Conservation (phyloP, 257 asterid species). For the Solanum neorickii region DNA sequence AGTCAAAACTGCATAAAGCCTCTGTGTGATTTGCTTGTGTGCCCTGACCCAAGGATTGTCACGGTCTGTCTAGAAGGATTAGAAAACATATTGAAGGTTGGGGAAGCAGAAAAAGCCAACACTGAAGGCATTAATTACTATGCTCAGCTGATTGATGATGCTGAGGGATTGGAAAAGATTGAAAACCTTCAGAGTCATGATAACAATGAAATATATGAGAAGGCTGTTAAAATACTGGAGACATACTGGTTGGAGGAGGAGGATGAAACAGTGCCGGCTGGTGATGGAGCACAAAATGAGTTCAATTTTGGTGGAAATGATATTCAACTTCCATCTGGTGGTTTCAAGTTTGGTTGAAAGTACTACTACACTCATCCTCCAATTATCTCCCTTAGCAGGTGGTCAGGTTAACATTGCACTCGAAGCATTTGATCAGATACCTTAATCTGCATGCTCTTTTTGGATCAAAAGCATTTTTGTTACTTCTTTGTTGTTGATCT, state of each 20-base stretch:
- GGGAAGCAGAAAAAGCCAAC: slow-evolving; percentile 65
- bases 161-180: slow-evolving; percentile 81
- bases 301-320: slow-evolving; percentile 68
- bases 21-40: slow-evolving; percentile 69
- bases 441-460: background rate
- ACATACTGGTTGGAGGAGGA: slow-evolving; percentile 90
- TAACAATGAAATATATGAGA: slow-evolving; percentile 83
- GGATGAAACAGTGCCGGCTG: slow-evolving; percentile 45
- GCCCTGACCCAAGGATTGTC: slow-evolving; percentile 87
- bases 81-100: slow-evolving; percentile 83
- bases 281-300: slow-evolving; percentile 43
- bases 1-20: slow-evolving; percentile 73
- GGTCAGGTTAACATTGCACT: slow-evolving; percentile 1
- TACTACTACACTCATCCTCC: background rate
- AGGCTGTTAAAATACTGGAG: slow-evolving; percentile 85
- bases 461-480: background rate
- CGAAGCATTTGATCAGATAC: background rate
- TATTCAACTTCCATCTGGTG: slow-evolving; percentile 61
- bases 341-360: slow-evolving; percentile 75
- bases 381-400: background rate
- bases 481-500: background rate
- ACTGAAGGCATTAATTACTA: slow-evolving; percentile 53
- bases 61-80: slow-evolving; percentile 84
- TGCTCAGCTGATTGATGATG: slow-evolving; percentile 73
- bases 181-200: slow-evolving; percentile 83